Evolutionary conservation across 2,329 filamentous ascomycete genomes (phyloP).

Genomic region (Claviceps monticola): DNA sequence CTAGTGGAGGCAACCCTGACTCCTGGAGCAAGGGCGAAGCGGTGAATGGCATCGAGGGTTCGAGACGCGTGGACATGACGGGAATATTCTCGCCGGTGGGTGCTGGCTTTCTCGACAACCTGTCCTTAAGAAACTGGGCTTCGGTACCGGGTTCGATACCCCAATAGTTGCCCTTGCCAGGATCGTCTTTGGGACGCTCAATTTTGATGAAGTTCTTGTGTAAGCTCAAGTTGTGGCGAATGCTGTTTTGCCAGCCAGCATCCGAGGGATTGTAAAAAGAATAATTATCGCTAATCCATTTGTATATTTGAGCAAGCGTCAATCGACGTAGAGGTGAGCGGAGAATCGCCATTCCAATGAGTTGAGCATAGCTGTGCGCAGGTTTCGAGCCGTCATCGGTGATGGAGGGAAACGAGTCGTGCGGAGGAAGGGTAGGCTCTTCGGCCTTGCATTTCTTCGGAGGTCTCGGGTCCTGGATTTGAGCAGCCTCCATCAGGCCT

Average conservation of each 20-base stretch:
- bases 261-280: slow-evolving; percentile 75
- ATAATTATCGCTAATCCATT: slow-evolving; percentile 96
- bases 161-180: slow-evolving; percentile 97
- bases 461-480: slow-evolving; percentile 53
- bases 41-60: slow-evolving; percentile 31
- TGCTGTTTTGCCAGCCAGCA: slow-evolving; percentile 96
- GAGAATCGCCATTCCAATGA: slow-evolving; percentile 95
- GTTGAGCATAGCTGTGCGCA: slow-evolving; percentile 79
- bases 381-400: slow-evolving; percentile 83
- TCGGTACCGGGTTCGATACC: slow-evolving; percentile 83
- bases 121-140: slow-evolving; percentile 78
- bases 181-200: slow-evolving; percentile 90
- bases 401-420: slow-evolving; percentile 67
- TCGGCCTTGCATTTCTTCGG: slow-evolving; percentile 56
- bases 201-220: slow-evolving; percentile 96
- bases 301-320: slow-evolving; percentile 92
- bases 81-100: slow-evolving; percentile 43
- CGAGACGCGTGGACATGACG: slow-evolving; percentile 42
- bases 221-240: slow-evolving; percentile 90
- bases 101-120: slow-evolving; percentile 47
- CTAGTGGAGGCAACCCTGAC: slow-evolving; percentile 34
- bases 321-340: slow-evolving; percentile 70
- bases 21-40: slow-evolving; percentile 24
- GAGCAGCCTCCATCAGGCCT: slow-evolving; percentile 56
- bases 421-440: slow-evolving; percentile 45